Conservation (phyloP, 2,329 filamentous ascomycete species). For the Amphichorda felina region DNA sequence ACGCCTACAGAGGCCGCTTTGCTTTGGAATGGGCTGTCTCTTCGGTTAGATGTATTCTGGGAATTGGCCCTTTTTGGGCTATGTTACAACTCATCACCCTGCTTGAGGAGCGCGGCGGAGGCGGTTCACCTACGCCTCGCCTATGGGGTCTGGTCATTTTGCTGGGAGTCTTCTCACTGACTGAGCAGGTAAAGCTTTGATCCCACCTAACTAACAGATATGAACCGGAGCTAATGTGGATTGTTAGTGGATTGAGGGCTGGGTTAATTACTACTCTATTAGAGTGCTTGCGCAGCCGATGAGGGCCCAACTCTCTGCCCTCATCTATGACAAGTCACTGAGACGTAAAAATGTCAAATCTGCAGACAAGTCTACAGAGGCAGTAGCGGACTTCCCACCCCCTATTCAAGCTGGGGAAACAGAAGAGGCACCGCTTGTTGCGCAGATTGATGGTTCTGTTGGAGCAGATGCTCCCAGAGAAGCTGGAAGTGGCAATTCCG, state of each 20-base stretch:
- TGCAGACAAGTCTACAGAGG: conserved; percentile 20
- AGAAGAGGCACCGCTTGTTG: conserved; percentile 7
- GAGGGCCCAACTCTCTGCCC: conserved; percentile 55
- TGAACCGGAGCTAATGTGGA: neutral
- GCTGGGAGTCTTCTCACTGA: conserved; percentile 47
- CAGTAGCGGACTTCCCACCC: too few species aligned
- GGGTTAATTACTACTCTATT: conserved; percentile 55
- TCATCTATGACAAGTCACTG: conserved; percentile 69
- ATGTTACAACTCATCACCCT: conserved; percentile 53
- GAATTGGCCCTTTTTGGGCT: conserved; percentile 59
- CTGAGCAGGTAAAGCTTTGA: conserved; percentile 27
- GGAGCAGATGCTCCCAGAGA: too few species aligned
- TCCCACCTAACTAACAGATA: too few species aligned
- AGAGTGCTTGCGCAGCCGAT: conserved; percentile 53
- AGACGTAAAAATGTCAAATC: conserved; percentile 66
- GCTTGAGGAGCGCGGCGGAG: conserved; percentile 43
- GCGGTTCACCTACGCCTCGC: conserved; percentile 31
- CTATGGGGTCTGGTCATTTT: conserved; percentile 59
- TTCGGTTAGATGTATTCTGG: conserved; percentile 40
- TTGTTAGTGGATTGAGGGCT: conserved; percentile 45
- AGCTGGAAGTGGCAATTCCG: neutral
- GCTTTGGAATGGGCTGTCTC: conserved; percentile 47
- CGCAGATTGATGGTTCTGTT: conserved; percentile 7
- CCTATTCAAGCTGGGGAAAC: too few species aligned
- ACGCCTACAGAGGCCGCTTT: conserved; percentile 44